Evolutionary conservation across 1,284 basidiomycete genomes (phyloP).

Genomic region (Moesziomyces aphidis): DNA sequence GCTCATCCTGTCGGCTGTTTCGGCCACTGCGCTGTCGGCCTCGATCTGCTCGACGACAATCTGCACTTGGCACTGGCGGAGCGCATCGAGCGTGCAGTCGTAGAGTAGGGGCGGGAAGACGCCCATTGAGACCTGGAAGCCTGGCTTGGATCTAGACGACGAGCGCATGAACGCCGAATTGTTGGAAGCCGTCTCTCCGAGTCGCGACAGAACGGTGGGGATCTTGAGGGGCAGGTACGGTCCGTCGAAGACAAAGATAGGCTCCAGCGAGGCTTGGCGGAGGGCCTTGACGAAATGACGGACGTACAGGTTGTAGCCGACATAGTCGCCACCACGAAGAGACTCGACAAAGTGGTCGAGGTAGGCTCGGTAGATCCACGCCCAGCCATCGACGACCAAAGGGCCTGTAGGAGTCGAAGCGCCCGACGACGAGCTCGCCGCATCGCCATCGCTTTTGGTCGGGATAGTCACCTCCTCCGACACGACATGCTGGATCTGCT

Average conservation of each 20-base stretch:
- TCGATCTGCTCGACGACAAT: slow-evolving; percentile 50
- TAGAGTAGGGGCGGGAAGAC: slow-evolving; percentile 49
- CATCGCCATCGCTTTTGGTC: slow-evolving; percentile 1
- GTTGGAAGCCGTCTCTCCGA: slow-evolving; percentile 19
- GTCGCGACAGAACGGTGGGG: slow-evolving; percentile 35
- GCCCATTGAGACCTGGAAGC: slow-evolving; percentile 43
- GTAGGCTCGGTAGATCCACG: slow-evolving; percentile 55
- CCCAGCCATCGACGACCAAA: slow-evolving; percentile 57
- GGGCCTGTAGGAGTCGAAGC: slow-evolving; percentile 7
- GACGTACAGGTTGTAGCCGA: slow-evolving; percentile 28
- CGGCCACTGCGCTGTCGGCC: slow-evolving; percentile 56
- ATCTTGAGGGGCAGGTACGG: slow-evolving; percentile 51
- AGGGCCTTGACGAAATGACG: slow-evolving; percentile 26
- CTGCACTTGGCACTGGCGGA: slow-evolving; percentile 33
- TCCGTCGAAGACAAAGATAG: slow-evolving; percentile 62
- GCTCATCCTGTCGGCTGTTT: slow-evolving; percentile 44
- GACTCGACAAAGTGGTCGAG: slow-evolving; percentile 48
- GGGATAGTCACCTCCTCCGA: slow-evolving; percentile 38
- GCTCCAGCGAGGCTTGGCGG: slow-evolving; percentile 38
- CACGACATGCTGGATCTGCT: slow-evolving; percentile 30
- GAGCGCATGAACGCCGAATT: slow-evolving; percentile 56
- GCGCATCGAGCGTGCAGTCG: slow-evolving; percentile 42
- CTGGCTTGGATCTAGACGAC: slow-evolving; percentile 27
- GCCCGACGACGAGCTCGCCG: slow-evolving; percentile 2
- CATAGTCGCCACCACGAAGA: slow-evolving; percentile 46